Base-by-base conservation (phyloP, 164 flowering plant species). In the Umbellularia californica region DNA sequence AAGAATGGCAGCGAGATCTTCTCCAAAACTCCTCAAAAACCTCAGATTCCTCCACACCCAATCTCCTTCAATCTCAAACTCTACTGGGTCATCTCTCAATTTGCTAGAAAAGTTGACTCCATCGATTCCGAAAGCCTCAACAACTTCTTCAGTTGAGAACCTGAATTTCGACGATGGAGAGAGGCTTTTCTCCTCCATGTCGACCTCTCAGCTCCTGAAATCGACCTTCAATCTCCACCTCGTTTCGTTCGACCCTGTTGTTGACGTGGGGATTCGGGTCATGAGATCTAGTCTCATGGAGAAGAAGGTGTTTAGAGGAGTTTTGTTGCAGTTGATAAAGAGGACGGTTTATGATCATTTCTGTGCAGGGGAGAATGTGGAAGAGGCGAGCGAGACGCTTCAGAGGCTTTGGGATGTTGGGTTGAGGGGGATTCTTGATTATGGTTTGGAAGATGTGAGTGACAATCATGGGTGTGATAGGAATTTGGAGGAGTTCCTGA, bases 341-440 rank as follows among this genome's bases (percentile, higher is more conserved):
- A 82, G 74, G 7, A 90, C 90, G 7, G 84, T 93, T 50, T 95
- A 79, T 62, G 90, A 87, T 19, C 99, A 95, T 65, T 95, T 95
- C 30, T 89, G 92, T 13, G 97, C 91, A 0, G 99, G 98, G 0
- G 84, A 84, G 76, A 80, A 80, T 69, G 64, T 74, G 41, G 83
- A 47, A n/a, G 94, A 88, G 75, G 90, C 87, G 14, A 80, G 76
- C 1, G 3, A 25, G 68, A 82, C 90, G 1, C 83, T 93, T 2
- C 62, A 75, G 79, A 77, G 73, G 74, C 80, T 90, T 58, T 83
- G 82, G 78, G 82, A 78, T 20, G 71, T 78, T 15, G 97, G 97
- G 15, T 62, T 95, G 76, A 77, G 84, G 63, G 91, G 87, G 22
- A 93, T 95, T 90, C 73, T 95, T 66, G 91, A 80, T 77, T 95